A percentile compares a stretch with the other conserved stretches of the same genome.
Conservation (phyloP, 2,329 filamentous ascomycete species). For the Colletotrichum cereale region DNA sequence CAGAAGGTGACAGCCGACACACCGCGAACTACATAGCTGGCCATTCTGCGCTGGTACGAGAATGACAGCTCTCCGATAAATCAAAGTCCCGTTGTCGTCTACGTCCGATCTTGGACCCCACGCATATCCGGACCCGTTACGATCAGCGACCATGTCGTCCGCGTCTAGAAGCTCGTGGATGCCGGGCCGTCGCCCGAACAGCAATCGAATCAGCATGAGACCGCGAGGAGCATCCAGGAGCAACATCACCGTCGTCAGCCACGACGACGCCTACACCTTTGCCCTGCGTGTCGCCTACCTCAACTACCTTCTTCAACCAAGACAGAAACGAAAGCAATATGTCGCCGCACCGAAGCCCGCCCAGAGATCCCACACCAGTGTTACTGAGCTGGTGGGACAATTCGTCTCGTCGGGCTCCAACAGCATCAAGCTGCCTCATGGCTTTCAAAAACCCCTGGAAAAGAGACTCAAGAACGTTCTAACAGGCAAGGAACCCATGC, state of each 20-base stretch:
- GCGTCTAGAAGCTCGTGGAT: constrained; percentile 62
- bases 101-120: constrained; percentile 32
- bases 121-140: constrained; percentile 21
- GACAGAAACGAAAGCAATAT: constrained; percentile 90
- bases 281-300: constrained; percentile 92
- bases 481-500: constrained; percentile 83
- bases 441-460: constrained; percentile 65
- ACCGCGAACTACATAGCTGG: constrained; percentile 21
- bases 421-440: constrained; percentile 68
- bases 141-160: constrained; percentile 63
- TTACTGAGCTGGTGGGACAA: constrained; percentile 90
- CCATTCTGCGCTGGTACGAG: constrained; percentile 36
- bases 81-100: constrained; percentile 16
- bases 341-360: constrained; percentile 75
- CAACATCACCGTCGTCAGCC: constrained; percentile 59
- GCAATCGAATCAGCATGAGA: constrained; percentile 57
- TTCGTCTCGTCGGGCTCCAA: constrained; percentile 69
- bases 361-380: constrained; percentile 75
- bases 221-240: constrained; percentile 60
- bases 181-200: constrained; percentile 59
- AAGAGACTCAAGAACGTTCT: constrained; percentile 86
- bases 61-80: constrained; percentile 38
- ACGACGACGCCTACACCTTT: constrained; percentile 91
- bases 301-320: constrained; percentile 91
- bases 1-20: neutral